Conservation (phyloP, 2,329 filamentous ascomycete genomes). For the Calonectria pseudoreteaudii region DNA sequence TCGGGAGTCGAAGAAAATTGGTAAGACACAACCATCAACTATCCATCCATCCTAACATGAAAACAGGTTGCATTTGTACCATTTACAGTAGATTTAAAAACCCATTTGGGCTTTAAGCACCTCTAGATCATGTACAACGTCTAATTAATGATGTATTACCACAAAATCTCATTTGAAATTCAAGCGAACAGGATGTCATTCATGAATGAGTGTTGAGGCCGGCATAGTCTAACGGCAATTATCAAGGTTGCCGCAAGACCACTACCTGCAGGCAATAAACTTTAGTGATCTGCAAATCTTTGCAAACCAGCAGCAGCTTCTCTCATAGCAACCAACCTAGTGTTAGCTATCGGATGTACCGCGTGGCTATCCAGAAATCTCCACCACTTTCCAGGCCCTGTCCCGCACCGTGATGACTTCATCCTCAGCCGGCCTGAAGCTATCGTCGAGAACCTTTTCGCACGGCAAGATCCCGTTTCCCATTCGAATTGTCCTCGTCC, state of each 20-base stretch:
- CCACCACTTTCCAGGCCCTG: slow-evolving; percentile 50
- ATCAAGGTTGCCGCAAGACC: neutral
- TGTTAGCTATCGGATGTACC: neutral
- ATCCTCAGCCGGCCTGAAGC: slow-evolving; percentile 22
- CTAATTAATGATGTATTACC: too few species aligned
- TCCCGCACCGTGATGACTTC: slow-evolving; percentile 39
- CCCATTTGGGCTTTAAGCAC: neutral
- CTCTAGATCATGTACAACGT: neutral
- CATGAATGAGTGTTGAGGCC: too few species aligned
- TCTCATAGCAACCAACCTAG: neutral
- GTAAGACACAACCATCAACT: neutral
- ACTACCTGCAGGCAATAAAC: neutral
- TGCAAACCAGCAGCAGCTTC: neutral
- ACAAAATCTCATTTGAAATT: too few species aligned
- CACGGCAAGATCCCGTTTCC: slow-evolving; percentile 52
- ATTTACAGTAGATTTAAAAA: neutral
- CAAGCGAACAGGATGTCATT: too few species aligned
- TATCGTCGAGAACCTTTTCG: slow-evolving; percentile 32
- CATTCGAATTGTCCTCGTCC: slow-evolving; percentile 51
- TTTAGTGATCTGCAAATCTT: neutral
- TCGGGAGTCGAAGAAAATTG: neutral
- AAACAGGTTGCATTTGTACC: neutral
- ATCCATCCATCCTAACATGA: neutral
- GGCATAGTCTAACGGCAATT: too few species aligned
- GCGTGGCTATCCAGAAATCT: slow-evolving; percentile 29